phyloP scores from a whole-genome alignment of 2,329 filamentous ascomycete genomes.

The Penicillium sp. region DNA sequence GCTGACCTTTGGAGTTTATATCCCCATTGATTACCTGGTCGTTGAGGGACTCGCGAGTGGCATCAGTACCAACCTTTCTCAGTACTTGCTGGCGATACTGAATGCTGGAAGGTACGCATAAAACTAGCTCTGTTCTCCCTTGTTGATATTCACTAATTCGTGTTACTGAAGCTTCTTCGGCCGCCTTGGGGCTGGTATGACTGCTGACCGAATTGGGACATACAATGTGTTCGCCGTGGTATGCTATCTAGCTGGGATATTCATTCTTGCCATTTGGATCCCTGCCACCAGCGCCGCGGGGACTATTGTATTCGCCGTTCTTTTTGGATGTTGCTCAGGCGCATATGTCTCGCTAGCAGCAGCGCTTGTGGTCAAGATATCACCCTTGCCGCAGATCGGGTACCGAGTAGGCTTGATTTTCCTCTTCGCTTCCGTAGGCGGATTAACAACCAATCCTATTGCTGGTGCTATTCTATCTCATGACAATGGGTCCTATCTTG shows the following conservation, averaged over 20 bases:
- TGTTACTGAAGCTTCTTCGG: not conserved
- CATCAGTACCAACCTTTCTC: slow-evolving; percentile 14
- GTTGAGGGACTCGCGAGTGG: slow-evolving; percentile 17
- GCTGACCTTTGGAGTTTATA: slow-evolving; percentile 31
- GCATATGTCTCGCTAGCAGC: slow-evolving; percentile 61
- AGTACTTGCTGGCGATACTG: slow-evolving; percentile 22
- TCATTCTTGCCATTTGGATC: slow-evolving; percentile 42
- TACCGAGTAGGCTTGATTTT: slow-evolving; percentile 62
- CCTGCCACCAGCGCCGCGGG: slow-evolving; percentile 53
- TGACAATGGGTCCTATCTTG: slow-evolving; percentile 54
- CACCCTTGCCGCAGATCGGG: slow-evolving; percentile 64
- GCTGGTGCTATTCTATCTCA: slow-evolving; percentile 58
- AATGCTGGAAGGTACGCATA: slow-evolving; percentile 15
- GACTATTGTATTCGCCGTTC: slow-evolving; percentile 48
- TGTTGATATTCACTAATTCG: not conserved
- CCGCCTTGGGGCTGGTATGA: not conserved
- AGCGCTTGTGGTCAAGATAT: slow-evolving; percentile 61
- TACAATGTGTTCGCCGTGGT: not conserved
- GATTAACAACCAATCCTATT: slow-evolving; percentile 64
- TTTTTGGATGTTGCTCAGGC: slow-evolving; percentile 66
- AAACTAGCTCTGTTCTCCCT: not conserved
- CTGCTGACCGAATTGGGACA: not conserved
- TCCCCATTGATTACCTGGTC: slow-evolving; percentile 24
- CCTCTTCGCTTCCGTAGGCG: slow-evolving; percentile 59
- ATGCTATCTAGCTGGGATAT: slow-evolving; percentile 1